Evolutionary conservation across 2,329 filamentous ascomycete species (phyloP), one percentile per base, ranked within the genome.

Genomic region (Neurospora crassa): DNA sequence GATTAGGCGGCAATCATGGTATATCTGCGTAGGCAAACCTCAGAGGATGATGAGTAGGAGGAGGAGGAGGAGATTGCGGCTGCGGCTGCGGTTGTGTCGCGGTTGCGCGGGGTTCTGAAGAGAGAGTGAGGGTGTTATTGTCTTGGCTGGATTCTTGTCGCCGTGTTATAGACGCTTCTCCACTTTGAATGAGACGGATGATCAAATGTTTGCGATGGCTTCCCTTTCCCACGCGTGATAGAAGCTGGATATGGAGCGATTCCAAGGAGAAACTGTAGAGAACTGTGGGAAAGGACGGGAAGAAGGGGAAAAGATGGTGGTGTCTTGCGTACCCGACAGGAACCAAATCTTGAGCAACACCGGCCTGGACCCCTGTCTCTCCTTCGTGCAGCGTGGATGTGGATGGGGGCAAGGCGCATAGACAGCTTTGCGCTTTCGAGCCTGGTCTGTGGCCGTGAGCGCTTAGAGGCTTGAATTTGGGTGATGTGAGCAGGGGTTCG

Each of bases 1-100:
- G 34, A 67, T 71, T 72, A 74, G 75, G 75, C 74, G 71, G 71
- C 72, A 71, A 42, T 69, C 74, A 76, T 76, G 68, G 59, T 72
- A 40, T 70, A 40, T 70, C 42, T 63, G 53, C 24, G 53, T n/a
- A 63, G 53, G 53, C 29, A 37, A 63, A 63, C 45, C 68, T 71
- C 53, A 40, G 29, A 37, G 53, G 29, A 63, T 24, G 29, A 63
- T 24, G 29, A 63, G n/a, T n/a, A n/a, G 14, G 45, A 53, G 12
- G 20, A 53, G 47, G 8, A 63, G 14, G 29, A 63, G 29, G 16
- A 63, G 5, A 59, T 45, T 70, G 59, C 41, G 67, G 59, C 40
- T 70, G 69, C 53, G 69, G 42, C 16, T 71, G 72, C 71, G 72
- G 70, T 67, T 68, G 34, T 37, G 34, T 45, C 59, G 59, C 41